Base-by-base conservation (phyloP, 129 eudicot genomes). In the Helianthus tuberosus region DNA sequence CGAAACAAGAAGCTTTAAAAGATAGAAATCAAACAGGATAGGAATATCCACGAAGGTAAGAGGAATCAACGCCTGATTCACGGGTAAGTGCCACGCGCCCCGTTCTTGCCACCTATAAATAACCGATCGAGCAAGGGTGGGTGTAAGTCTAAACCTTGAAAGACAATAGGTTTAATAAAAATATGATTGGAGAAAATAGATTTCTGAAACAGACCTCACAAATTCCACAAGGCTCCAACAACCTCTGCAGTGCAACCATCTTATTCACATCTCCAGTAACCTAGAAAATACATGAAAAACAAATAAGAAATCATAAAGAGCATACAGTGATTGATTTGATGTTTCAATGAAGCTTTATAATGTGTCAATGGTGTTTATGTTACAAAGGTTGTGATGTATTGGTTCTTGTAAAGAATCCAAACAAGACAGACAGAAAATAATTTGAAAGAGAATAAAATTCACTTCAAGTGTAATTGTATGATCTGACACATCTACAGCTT, bases 391-490 rank as follows among this genome's bases (percentile, higher is more conserved):
- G 53, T 8, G 53, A 8, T 11, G 53, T 11, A 9, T 48, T 38
- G 43, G 43, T 38, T 38, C 8, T 39, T 39, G 46, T 39, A 39
- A 5, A 39, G n/a, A 49, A 10, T 1, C 15, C 54, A 10, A 11
- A 49, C n/a, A 49, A 49, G 11, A 49, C 3, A 16, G 60, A 48
- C 36, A 48, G 17, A 2, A 46, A 44, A 5, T 66, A 68, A 55
- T 29, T 43, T 27, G 47, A 1, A 67, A 23, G 9, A 27, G 59
- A n/a, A 10, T 48, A 59, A 61, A 46, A 23, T 25, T 64, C 55
- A 90, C 96, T 96, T 93, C 96, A 64, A 93, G 91, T 61, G 98
- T 93, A 41, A 93, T 89, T 66, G 98, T 93, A 72, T 93, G 98
- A 81, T 93, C 98, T 1, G 98, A 93, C 64, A 89, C 95, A 77